Percentiles rank a stretch among this genome's conserved stretches.
Conservation (phyloP, 768 basidiomycete species). For the Tulasnella sp. region DNA sequence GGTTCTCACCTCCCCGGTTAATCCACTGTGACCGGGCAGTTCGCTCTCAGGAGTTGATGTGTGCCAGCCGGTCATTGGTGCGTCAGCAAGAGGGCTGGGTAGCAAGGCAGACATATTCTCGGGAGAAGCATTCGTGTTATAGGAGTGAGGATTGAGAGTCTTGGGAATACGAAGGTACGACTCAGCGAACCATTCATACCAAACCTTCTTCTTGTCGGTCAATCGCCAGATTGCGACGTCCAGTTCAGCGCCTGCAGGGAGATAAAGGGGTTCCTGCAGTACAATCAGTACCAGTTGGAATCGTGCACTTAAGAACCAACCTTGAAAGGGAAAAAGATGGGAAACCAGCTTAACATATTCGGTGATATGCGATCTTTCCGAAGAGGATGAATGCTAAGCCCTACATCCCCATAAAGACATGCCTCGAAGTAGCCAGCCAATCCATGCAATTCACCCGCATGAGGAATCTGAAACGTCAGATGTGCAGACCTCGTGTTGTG, state of each 20-base stretch:
- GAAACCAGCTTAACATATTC: slow-evolving; percentile 99
- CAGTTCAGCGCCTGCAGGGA: slow-evolving; percentile 84
- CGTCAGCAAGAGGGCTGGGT: slow-evolving; percentile 64
- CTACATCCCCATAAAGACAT: slow-evolving; percentile 76
- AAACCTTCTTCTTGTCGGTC: slow-evolving; percentile 77
- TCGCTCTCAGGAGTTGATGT: slow-evolving; percentile 8
- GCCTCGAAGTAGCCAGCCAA: slow-evolving; percentile 97
- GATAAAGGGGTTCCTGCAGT: slow-evolving; percentile 74
- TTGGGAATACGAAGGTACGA: slow-evolving; percentile 45
- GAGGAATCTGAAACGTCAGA: slow-evolving; percentile 82
- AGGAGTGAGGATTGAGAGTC: background rate
- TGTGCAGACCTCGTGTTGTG: slow-evolving; percentile 86
- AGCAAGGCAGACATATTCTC: slow-evolving; percentile 5
- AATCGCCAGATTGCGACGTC: slow-evolving; percentile 91
- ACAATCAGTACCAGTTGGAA: background rate
- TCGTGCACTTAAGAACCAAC: slow-evolving; percentile 30
- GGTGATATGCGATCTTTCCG: slow-evolving; percentile 75
- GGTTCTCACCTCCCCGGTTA: slow-evolving; percentile 27
- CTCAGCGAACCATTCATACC: slow-evolving; percentile 99
- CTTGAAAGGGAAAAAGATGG: slow-evolving; percentile 88
- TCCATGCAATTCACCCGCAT: slow-evolving; percentile 87
- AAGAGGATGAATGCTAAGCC: slow-evolving; percentile 87
- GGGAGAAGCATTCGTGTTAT: background rate
- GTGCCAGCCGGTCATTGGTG: too few species aligned
- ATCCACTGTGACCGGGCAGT: slow-evolving; percentile 15